Evolutionary conservation across 2,329 filamentous ascomycete species (phyloP).

Genomic region (Rachicladosporium sp.): DNA sequence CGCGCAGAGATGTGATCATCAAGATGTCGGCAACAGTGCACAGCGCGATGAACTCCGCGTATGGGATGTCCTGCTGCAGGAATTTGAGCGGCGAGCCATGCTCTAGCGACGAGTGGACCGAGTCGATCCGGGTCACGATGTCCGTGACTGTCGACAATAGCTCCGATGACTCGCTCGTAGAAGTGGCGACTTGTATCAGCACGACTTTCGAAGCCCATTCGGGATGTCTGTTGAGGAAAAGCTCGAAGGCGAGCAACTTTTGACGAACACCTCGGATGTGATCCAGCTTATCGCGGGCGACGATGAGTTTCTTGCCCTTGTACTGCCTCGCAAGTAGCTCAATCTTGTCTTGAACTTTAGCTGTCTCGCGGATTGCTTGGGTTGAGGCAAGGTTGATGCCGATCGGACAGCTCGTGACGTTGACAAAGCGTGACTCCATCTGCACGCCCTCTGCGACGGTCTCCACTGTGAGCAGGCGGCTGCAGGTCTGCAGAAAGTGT

Average conservation of each 20-base stretch:
- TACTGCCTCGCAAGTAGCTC: conserved; percentile 71
- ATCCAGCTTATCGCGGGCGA: conserved; percentile 88
- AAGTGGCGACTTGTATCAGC: conserved; percentile 86
- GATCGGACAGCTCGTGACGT: conserved; percentile 74
- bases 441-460: conserved; percentile 80
- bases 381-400: conserved; percentile 79
- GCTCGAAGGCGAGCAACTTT: conserved; percentile 81
- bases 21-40: conserved; percentile 80
- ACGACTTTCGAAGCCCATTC: conserved; percentile 80
- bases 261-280: conserved; percentile 84
- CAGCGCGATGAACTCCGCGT: conserved; percentile 83
- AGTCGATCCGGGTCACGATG: conserved; percentile 90
- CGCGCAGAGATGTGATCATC: conserved; percentile 89
- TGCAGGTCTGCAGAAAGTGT: conserved; percentile 93
- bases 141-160: conserved; percentile 81
- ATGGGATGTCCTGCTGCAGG: conserved; percentile 86
- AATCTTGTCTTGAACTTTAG: conserved; percentile 68
- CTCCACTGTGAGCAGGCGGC: conserved; percentile 78
- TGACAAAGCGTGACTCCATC: conserved; percentile 84
- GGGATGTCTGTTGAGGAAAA: conserved; percentile 89
- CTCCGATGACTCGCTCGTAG: conserved; percentile 76
- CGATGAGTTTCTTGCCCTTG: conserved; percentile 77
- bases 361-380: conserved; percentile 41
- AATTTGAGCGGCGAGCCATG: conserved; percentile 81
- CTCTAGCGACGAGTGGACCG: conserved; percentile 75